Evolutionary conservation across 78 protist species (phyloP), one percentile per base, ranked within the genome.

Genomic region (Guillardia theta): DNA sequence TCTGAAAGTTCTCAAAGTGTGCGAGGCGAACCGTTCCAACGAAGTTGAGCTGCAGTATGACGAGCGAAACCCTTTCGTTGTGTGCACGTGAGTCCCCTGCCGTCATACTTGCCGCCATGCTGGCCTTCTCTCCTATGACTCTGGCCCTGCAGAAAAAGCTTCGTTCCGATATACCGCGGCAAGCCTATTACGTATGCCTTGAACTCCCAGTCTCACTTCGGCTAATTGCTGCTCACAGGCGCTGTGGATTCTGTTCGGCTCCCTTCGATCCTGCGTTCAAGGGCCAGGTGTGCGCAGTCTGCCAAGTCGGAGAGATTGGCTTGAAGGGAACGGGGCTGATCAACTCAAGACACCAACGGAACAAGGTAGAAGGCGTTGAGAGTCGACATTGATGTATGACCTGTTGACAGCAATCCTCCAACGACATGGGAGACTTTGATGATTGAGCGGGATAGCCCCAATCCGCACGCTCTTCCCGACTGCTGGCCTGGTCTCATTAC

Each of bases 11-110:
- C 54, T 96, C 19, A 95, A 88, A 54, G 53, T 88, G 44, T 95
- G 97, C 95, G 97, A 97, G 70, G 19, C 36, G 94, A 48, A 77
- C 8, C 70, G 77, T 10, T 90, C 92, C 9, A 94, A 96, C 93
- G 62, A 77, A 24, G 22, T 48, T 33, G 90, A 78, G 48, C 90
- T 78, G 50, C 53, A 78, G 33, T 98, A 98, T 88, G 98, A 98
- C 93, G 98, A 95, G 92, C 96, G 96, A 62, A 98, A 98, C 92
- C 99, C 99, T 50, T 98, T 98, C 88, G 96, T 80, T 41, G 54
- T 97, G 44, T 98, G 98, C 94, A 78, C 48, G 18, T 21, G 8
- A 24, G 21, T 21, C 33, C 18, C 62, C 18, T 18, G 62, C 12
- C 62, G 62, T 53, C 18, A 53, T 53, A 53, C 33, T 53, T 53